phyloP scores from a whole-genome alignment of 495 filamentous ascomycete genomes.

The Trichoderma gamsii region DNA sequence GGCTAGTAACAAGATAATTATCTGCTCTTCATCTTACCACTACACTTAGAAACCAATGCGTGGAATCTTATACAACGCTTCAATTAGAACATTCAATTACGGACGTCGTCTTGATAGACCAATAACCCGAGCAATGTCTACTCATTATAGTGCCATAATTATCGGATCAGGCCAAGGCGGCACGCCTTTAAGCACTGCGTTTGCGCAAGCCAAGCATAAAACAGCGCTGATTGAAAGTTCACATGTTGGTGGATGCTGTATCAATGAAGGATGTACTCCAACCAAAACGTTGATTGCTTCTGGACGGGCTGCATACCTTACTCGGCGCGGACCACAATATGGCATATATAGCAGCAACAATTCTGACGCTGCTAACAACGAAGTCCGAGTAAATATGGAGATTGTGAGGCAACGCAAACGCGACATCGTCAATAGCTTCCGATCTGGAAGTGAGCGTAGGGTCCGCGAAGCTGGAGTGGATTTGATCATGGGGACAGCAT shows the following conservation, averaged over 20 bases:
- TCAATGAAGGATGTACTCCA: constrained; percentile 52
- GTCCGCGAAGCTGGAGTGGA: constrained; percentile 36
- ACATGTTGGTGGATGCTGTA: constrained; percentile 45
- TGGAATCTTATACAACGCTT: neutral
- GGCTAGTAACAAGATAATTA: no score
- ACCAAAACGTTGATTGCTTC: constrained; percentile 50
- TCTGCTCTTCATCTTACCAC: no score
- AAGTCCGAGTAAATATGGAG: constrained; percentile 37
- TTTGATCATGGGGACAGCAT: constrained; percentile 40
- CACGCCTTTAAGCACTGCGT: constrained; percentile 40
- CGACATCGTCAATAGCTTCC: constrained; percentile 46
- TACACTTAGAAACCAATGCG: neutral
- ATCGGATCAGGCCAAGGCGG: constrained; percentile 47
- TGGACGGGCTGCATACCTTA: constrained; percentile 41
- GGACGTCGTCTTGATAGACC: neutral
- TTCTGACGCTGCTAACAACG: neutral
- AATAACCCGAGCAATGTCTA: neutral
- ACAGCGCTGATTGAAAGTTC: constrained; percentile 38
- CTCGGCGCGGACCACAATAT: constrained; percentile 37
- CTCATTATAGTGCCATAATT: constrained; percentile 37
- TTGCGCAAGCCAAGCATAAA: constrained; percentile 35
- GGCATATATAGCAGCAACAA: constrained; percentile 28
- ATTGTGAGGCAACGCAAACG: constrained; percentile 46
- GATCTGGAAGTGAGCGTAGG: constrained; percentile 37
- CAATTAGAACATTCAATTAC: neutral